These are phyloP conservation scores for Funneliformis caledonium DNA, from an alignment of 371 early-diverging fungal species.

Conservation along the genomic window DNA sequence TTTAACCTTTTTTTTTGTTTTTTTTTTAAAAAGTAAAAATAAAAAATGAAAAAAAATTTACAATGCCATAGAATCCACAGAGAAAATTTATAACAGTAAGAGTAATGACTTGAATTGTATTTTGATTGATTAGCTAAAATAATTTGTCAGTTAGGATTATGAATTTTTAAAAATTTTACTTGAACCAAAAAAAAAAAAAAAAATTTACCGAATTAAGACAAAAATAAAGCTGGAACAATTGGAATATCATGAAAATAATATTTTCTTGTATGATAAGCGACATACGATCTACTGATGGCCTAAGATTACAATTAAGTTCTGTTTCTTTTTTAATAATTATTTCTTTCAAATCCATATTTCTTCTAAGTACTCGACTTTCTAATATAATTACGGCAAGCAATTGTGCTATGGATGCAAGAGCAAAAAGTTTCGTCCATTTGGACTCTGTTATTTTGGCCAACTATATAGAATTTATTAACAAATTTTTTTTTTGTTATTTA, in stretches of 20 bases:
- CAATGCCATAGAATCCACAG: constrained; percentile 32
- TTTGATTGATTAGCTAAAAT: constrained; percentile 30
- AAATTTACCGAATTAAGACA: constrained; percentile 29
- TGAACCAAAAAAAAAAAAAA: neutral
- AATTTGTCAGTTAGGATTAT: neutral
- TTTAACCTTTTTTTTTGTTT: neutral
- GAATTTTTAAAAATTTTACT: neutral
- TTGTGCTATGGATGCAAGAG: constrained; percentile 24
- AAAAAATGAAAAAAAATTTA: constrained; percentile 3
- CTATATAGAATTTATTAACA: neutral
- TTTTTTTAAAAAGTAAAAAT: neutral
- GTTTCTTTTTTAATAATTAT: neutral
- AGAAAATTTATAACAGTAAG: constrained; percentile 27
- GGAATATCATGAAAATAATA: constrained; percentile 32
- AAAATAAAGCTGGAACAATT: constrained; percentile 27
- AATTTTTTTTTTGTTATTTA: too few relatives aligned
- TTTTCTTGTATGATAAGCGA: constrained; percentile 22
- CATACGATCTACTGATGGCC: constrained; percentile 4
- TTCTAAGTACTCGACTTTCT: neutral
- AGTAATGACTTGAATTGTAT: constrained; percentile 32
- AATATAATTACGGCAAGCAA: neutral
- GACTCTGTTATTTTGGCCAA: constrained; percentile 8
- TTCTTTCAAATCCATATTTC: neutral
- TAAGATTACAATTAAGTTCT: neutral
- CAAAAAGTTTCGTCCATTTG: constrained; percentile 37